Evolutionary conservation across 345 rosid genomes (phyloP).

Genomic region (Durio zibethinus): DNA sequence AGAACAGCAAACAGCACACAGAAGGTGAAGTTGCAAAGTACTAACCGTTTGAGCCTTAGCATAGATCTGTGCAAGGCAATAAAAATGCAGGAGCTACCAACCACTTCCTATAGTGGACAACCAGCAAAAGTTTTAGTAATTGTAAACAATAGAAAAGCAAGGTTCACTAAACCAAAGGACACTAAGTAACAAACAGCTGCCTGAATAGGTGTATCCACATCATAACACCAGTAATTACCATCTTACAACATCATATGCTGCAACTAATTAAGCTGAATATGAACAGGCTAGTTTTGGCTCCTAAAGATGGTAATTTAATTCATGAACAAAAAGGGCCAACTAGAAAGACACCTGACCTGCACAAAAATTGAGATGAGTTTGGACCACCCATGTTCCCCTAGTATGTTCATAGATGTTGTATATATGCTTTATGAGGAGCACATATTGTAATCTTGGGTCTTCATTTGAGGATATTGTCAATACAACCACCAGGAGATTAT

Average conservation of each 20-base stretch:
- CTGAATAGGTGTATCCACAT: neutral
- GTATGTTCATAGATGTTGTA: neutral
- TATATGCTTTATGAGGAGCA: neutral
- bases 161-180: neutral
- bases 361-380: neutral
- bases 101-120: slow-evolving; percentile 64
- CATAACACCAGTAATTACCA: neutral
- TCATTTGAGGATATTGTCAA: neutral
- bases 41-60: slow-evolving; percentile 77
- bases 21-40: slow-evolving; percentile 8
- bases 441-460: neutral
- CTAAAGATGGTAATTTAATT: neutral
- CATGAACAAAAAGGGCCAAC: neutral
- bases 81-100: slow-evolving; percentile 81
- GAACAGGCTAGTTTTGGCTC: neutral
- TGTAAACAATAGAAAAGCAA: neutral
- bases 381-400: neutral
- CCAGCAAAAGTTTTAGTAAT: slow-evolving; percentile 9
- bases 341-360: neutral
- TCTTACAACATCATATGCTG: neutral
- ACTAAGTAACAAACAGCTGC: neutral
- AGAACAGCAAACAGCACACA: neutral
- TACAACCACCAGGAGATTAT: neutral
- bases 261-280: neutral
- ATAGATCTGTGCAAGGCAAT: slow-evolving; percentile 82